Evolutionary conservation across 148 eudicot genomes (phyloP).

Genomic region (Camellia japonica): DNA sequence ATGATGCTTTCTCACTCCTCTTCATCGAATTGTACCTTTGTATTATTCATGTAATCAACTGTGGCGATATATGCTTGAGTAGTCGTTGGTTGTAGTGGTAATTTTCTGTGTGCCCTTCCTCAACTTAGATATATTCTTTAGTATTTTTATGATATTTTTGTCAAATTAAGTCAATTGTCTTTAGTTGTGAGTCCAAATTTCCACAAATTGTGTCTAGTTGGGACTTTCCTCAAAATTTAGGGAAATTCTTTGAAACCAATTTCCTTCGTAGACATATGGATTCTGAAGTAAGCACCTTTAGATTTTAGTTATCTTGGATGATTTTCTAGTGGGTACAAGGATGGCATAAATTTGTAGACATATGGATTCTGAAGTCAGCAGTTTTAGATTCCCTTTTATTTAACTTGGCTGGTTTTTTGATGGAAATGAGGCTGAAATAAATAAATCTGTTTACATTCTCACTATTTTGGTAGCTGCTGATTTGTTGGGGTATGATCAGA

Average conservation of each 20-base stretch:
- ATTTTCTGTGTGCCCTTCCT: neutral
- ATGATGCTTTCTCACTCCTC: neutral
- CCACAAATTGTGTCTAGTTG: neutral
- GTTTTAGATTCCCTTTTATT: no score
- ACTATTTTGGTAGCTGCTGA: neutral
- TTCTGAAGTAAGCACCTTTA: neutral
- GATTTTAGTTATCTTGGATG: neutral
- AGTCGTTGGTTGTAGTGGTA: neutral
- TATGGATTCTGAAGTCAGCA: no score
- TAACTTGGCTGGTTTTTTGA: neutral
- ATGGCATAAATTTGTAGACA: no score
- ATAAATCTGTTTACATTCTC: neutral
- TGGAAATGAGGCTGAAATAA: neutral
- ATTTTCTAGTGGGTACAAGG: no score
- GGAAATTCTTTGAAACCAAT: neutral
- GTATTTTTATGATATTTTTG: neutral
- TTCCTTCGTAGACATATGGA: neutral
- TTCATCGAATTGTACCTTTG: neutral
- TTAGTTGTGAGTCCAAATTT: neutral
- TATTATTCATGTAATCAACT: neutral
- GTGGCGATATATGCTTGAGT: neutral
- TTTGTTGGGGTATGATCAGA: neutral
- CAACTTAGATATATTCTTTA: neutral
- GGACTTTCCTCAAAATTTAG: no score
- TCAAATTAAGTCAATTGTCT: neutral